Conservation (phyloP, 2,329 filamentous ascomycete genomes). For the Ascochyta koolunga region DNA sequence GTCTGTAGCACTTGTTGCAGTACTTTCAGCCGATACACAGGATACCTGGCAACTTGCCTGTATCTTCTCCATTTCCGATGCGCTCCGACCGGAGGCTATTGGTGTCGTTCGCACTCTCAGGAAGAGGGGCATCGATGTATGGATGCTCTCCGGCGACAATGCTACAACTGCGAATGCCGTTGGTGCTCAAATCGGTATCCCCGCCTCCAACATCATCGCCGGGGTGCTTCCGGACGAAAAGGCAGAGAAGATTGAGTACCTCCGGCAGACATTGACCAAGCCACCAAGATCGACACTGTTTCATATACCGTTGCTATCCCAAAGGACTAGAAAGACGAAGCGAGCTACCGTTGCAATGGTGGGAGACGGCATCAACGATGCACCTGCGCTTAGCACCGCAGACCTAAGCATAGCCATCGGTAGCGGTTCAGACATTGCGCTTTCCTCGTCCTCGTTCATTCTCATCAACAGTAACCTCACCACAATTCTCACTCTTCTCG, state of each 20-base stretch:
- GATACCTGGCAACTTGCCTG: conserved; percentile 59
- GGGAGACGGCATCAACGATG: conserved; percentile 86
- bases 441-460: conserved; percentile 82
- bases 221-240: conserved; percentile 87
- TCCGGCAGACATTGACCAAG: conserved; percentile 46
- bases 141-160: conserved; percentile 95
- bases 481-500: conserved; percentile 74
- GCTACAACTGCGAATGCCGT: conserved; percentile 82
- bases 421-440: conserved; percentile 80
- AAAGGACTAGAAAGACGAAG: conserved; percentile 8
- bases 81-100: conserved; percentile 75
- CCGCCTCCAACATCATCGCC: conserved; percentile 75
- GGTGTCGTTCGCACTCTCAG: conserved; percentile 69
- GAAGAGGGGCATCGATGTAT: conserved; percentile 72
- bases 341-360: conserved; percentile 77
- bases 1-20: conserved; percentile 51
- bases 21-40: conserved; percentile 9
- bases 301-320: conserved; percentile 21
- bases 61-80: conserved; percentile 78
- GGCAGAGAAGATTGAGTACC: conserved; percentile 68
- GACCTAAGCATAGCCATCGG: conserved; percentile 85
- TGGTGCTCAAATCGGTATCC: conserved; percentile 76
- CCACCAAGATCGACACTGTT: conserved; percentile 25
- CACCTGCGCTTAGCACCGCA: conserved; percentile 77
- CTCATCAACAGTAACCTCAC: conserved; percentile 73